Percentiles rank a stretch among this genome's conserved stretches.
Conservation (phyloP, 2,329 filamentous ascomycete genomes). For the Nigrospora osmanthi region DNA sequence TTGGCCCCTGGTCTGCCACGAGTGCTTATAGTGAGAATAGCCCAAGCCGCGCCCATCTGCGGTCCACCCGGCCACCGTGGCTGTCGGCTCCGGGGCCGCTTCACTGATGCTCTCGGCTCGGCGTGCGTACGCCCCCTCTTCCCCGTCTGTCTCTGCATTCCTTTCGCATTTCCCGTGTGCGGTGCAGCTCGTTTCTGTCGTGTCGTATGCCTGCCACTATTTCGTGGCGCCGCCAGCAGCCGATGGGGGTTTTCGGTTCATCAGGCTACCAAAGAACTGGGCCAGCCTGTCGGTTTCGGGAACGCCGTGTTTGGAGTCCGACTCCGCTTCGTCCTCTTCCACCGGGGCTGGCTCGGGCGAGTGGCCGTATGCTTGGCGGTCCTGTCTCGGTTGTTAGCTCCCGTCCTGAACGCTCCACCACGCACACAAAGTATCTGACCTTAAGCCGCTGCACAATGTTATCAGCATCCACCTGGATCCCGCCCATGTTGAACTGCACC, state of each 20-base stretch:
- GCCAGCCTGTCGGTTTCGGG: slow-evolving; percentile 50
- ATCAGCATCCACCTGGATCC: slow-evolving; percentile 91
- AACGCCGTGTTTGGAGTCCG: slow-evolving; percentile 19
- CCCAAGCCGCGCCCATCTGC: too few species aligned
- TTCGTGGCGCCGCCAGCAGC: slow-evolving; percentile 12
- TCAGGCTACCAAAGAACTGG: slow-evolving; percentile 51
- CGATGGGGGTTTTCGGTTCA: slow-evolving; percentile 40
- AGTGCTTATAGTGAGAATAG: too few species aligned
- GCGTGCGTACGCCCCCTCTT: too few species aligned
- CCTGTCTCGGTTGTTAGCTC: slow-evolving; percentile 29
- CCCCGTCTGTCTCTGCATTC: too few species aligned
- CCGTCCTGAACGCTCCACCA: background rate
- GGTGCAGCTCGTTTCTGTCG: too few species aligned
- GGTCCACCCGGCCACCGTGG: too few species aligned
- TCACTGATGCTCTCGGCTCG: too few species aligned
- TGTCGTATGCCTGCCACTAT: too few species aligned
- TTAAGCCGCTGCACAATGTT: slow-evolving; percentile 84
- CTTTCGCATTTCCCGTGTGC: too few species aligned
- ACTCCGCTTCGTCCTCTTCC: slow-evolving; percentile 25
- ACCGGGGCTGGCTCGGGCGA: slow-evolving; percentile 34
- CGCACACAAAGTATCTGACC: slow-evolving; percentile 43
- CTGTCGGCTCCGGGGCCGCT: too few species aligned
- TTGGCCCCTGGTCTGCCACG: too few species aligned
- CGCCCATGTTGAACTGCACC: slow-evolving; percentile 96
- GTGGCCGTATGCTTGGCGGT: slow-evolving; percentile 46